phyloP scores from a whole-genome alignment of 1,284 basidiomycete genomes.

The Apiotrichum gamsii region DNA sequence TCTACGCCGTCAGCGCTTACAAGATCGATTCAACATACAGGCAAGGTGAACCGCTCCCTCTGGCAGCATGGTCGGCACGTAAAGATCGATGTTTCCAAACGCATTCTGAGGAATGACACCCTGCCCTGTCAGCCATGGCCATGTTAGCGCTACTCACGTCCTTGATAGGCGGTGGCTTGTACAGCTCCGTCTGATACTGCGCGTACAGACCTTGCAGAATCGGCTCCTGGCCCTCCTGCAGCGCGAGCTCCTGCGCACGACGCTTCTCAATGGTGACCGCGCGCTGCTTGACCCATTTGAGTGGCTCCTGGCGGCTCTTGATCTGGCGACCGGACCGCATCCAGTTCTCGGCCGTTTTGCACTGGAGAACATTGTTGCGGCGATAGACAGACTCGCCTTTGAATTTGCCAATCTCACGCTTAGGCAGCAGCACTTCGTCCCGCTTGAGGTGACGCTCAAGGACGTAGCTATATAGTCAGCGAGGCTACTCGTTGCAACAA shows the following conservation, averaged over 20 bases:
- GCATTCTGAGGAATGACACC: conserved; percentile 89
- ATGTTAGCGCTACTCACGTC: conserved; percentile 56
- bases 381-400: conserved; percentile 90
- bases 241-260: conserved; percentile 72
- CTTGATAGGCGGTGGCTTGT: conserved; percentile 68
- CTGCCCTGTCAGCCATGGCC: conserved; percentile 48
- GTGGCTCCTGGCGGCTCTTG: conserved; percentile 67
- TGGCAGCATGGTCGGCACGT: conserved; percentile 91
- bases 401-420: conserved; percentile 81
- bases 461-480: conserved; percentile 59
- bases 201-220: conserved; percentile 84
- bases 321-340: conserved; percentile 77
- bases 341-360: conserved; percentile 93
- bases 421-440: conserved; percentile 80
- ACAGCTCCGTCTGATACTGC: conserved; percentile 76
- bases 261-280: conserved; percentile 74
- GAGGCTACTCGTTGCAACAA: too few relatives aligned
- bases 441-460: conserved; percentile 82
- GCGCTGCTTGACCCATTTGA: conserved; percentile 85
- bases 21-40: conserved; percentile 55
- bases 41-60: conserved; percentile 78
- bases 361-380: conserved; percentile 68
- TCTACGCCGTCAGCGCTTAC: conserved; percentile 50
- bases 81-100: conserved; percentile 96
- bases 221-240: conserved; percentile 55